These are phyloP conservation scores for Chlamydomonas reinhardtii DNA, from an alignment of 163 green algal species.

Conservation along the genomic window DNA sequence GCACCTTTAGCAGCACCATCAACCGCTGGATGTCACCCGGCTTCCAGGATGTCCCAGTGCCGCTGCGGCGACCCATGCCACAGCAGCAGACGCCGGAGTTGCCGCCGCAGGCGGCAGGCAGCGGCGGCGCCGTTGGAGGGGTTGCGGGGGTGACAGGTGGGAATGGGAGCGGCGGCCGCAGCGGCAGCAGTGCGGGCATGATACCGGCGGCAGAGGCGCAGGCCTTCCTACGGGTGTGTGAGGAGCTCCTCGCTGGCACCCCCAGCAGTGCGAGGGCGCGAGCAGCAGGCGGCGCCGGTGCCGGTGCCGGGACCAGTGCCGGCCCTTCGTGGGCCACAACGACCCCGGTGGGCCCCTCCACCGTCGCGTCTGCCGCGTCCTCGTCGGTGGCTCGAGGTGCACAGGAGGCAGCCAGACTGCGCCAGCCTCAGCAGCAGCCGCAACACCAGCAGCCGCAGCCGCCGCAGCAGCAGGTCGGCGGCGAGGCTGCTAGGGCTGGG, in stretches of 20 bases:
- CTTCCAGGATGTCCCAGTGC: slow-evolving; percentile 40
- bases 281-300: background rate
- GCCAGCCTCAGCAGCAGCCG: too few species aligned
- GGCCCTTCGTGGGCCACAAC: too few species aligned
- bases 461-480: too few species aligned
- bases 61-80: background rate
- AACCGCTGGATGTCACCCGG: slow-evolving; percentile 45
- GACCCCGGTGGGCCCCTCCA: too few species aligned
- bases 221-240: slow-evolving; percentile 30
- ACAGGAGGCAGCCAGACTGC: too few species aligned
- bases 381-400: background rate
- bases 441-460: too few species aligned
- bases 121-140: background rate
- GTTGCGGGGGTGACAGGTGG: too few species aligned
- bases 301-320: too few species aligned
- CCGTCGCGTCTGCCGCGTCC: background rate
- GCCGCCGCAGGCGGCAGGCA: background rate
- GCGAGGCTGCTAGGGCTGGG: too few species aligned
- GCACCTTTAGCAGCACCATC: slow-evolving; percentile 52
- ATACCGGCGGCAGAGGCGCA: slow-evolving; percentile 27
- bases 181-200: background rate
- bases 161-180: background rate
- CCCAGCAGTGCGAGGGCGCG: background rate
- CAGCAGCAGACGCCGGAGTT: background rate
- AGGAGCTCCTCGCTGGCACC: slow-evolving; percentile 13